Base-by-base conservation (phyloP, 164 flowering plant species). In the Magnolia changhungtana region DNA sequence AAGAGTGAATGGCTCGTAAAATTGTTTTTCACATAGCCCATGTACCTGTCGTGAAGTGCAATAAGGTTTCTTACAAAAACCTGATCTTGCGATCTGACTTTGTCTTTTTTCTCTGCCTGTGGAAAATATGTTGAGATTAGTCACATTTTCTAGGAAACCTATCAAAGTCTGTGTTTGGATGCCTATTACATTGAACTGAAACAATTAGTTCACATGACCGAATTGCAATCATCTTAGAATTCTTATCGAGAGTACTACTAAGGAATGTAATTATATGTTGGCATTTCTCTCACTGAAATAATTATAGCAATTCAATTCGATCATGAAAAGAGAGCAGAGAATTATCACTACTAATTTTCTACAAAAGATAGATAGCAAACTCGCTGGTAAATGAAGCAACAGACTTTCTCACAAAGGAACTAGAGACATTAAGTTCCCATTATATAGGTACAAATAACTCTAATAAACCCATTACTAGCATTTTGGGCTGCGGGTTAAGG, bases 11-110 rank as follows among this genome's bases (percentile, higher is more conserved):
- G 93, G 78, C 87, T 88, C 76, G 72, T 37, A 37, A 90, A 82
- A 75, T 92, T 91, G 77, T 88, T 87, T 75, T 72, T 85, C 27
- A 91, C 95, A 77, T 91, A 91, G 1, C 85, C 87, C 79, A 89
- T 55, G 76, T 89, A 92, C 78, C 88, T 92, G 85, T 92, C 95
- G 77, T 90, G 94, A 20, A 93, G 85, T 78, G 88, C 93, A 74
- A 93, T 87, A 16, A 90, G 90, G 83, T 93, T 88, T 73, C 88
- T 85, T 8, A 91, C 90, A 82, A 93, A 88, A 73, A 86, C 90
- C 97, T 93, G 87, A 4, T 37, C 45, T 37, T 37, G 45, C 45
- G 45, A 37, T 37, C 45, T 7, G 72, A 84, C 88, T 61, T 83
- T 85, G 81, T 37, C 45, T 37, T 37, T 37, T 3, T 37, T 37